phyloP scores from a whole-genome alignment of 2,329 filamentous ascomycete genomes.

The Passalora sequoiae region DNA sequence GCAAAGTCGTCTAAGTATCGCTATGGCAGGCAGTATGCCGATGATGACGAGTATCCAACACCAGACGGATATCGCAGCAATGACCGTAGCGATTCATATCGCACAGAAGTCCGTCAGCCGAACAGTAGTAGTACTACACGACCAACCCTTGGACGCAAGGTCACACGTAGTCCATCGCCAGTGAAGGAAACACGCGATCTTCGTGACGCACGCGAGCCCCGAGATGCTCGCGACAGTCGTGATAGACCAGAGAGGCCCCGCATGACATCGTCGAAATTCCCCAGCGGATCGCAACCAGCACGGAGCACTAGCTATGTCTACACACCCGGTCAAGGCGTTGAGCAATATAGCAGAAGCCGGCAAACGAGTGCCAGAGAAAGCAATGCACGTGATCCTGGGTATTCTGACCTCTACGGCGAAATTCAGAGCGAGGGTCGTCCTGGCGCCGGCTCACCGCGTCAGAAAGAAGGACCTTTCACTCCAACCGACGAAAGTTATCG shows the following conservation, averaged over 20 bases:
- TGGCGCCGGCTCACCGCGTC: slow-evolving; percentile 23
- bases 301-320: slow-evolving; percentile 30
- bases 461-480: slow-evolving; percentile 32
- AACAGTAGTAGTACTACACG: slow-evolving; percentile 1
- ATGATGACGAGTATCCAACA: slow-evolving; percentile 30
- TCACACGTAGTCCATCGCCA: slow-evolving; percentile 29
- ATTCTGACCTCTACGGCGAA: slow-evolving; percentile 21
- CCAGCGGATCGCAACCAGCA: slow-evolving; percentile 15
- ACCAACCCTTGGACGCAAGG: slow-evolving; percentile 11
- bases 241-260: slow-evolving; percentile 9
- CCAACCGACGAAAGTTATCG: slow-evolving; percentile 31
- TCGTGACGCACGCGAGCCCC: slow-evolving; percentile 12
- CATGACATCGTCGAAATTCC: slow-evolving; percentile 24
- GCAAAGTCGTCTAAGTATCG: slow-evolving; percentile 19
- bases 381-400: slow-evolving; percentile 11
- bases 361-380: slow-evolving; percentile 10
- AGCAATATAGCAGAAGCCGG: slow-evolving; percentile 16
- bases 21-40: slow-evolving; percentile 28
- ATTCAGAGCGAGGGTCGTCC: slow-evolving; percentile 9
- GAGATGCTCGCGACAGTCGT: slow-evolving; percentile 8
- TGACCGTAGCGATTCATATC: slow-evolving; percentile 27
- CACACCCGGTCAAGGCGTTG: slow-evolving; percentile 20
- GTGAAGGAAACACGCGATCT: slow-evolving; percentile 18
- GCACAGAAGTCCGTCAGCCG: slow-evolving; percentile 10
- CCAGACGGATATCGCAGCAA: slow-evolving; percentile 30